Conservation (phyloP, 2,329 filamentous ascomycete genomes). For the Dothideomycetidae sp. region DNA sequence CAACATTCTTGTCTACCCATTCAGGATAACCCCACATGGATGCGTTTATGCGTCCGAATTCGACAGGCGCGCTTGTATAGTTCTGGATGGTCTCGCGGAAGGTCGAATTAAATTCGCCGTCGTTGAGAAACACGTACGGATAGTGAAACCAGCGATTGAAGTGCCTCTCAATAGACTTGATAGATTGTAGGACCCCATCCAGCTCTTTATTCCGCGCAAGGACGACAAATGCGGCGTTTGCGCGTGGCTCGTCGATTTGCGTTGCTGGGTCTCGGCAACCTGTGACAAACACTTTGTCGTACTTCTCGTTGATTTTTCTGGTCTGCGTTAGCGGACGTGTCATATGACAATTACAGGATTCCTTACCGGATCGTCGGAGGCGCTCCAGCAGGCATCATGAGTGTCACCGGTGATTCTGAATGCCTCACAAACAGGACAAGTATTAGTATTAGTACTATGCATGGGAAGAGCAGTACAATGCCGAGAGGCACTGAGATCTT, state of each 20-base stretch:
- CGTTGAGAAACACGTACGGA: slow-evolving; percentile 95
- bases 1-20: slow-evolving; percentile 88
- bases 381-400: slow-evolving; percentile 75
- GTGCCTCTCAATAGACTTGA: slow-evolving; percentile 95
- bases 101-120: slow-evolving; percentile 87
- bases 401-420: slow-evolving; percentile 65
- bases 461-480: slow-evolving; percentile 82
- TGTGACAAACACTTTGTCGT: slow-evolving; percentile 90
- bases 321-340: background rate
- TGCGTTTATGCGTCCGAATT: slow-evolving; percentile 85
- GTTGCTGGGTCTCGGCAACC: slow-evolving; percentile 65
- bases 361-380: slow-evolving; percentile 79
- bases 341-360: background rate
- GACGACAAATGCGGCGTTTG: slow-evolving; percentile 91
- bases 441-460: slow-evolving; percentile 82
- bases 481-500: slow-evolving; percentile 84
- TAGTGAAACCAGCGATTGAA: slow-evolving; percentile 99
- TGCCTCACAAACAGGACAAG: slow-evolving; percentile 79
- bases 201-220: slow-evolving; percentile 92
- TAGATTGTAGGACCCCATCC: slow-evolving; percentile 86
- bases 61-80: slow-evolving; percentile 73
- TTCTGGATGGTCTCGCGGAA: slow-evolving; percentile 83
- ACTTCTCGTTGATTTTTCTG: slow-evolving; percentile 91
- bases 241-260: slow-evolving; percentile 58
- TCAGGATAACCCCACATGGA: slow-evolving; percentile 95